Conservation (phyloP, 2,329 filamentous ascomycete genomes). For the Juglanconis oblonga region DNA sequence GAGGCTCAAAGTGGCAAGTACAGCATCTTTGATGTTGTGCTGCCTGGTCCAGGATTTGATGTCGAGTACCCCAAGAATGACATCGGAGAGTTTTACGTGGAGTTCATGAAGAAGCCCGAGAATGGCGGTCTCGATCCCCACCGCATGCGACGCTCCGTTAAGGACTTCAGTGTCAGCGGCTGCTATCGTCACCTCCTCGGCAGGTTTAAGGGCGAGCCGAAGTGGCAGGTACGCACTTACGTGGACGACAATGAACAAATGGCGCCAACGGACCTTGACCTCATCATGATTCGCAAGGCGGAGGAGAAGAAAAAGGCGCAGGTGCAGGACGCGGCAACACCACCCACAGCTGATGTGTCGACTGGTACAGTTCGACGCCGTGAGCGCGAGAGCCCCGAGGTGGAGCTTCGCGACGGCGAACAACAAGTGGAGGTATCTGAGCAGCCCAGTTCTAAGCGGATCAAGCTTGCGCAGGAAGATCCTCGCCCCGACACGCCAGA, state of each 20-base stretch:
- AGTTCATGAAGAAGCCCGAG: constrained; percentile 77
- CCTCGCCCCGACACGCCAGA: constrained; percentile 14
- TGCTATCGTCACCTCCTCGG: constrained; percentile 84
- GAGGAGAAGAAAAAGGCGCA: constrained; percentile 21
- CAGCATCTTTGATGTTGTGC: constrained; percentile 81
- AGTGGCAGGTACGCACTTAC: constrained; percentile 70
- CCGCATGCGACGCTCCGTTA: constrained; percentile 81
- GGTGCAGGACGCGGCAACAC: constrained; percentile 7
- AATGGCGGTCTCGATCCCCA: constrained; percentile 79
- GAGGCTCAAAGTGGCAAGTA: constrained; percentile 76
- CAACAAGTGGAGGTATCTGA: constrained; percentile 38
- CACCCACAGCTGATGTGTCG: neutral
- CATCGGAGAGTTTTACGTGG: constrained; percentile 77
- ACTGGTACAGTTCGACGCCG: constrained; percentile 3
- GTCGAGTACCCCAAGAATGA: constrained; percentile 82
- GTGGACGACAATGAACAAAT: constrained; percentile 73
- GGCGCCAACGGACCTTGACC: constrained; percentile 81
- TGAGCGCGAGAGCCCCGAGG: constrained; percentile 8
- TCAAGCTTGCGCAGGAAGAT: constrained; percentile 31
- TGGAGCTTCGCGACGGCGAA: constrained; percentile 32
- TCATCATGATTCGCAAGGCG: constrained; percentile 46
- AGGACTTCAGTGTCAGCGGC: constrained; percentile 85
- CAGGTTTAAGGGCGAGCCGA: constrained; percentile 62
- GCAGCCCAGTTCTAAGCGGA: constrained; percentile 38
- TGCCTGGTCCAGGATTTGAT: constrained; percentile 90